phyloP scores from a whole-genome alignment of 306 rosid genomes.

The Boehmeria nivea region DNA sequence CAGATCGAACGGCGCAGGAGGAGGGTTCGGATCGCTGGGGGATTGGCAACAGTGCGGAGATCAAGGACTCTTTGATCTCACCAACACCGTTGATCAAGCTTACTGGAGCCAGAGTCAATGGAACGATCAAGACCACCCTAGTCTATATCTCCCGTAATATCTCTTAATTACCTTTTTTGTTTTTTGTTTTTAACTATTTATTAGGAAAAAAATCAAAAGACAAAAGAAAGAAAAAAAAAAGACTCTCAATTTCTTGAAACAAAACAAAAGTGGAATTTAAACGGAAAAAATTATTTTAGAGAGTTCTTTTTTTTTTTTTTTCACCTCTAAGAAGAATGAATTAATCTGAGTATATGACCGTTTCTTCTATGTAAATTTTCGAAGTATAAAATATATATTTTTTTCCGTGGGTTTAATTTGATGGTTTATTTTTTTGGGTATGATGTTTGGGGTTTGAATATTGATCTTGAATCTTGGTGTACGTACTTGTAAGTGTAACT shows the following conservation, averaged over 20 bases:
- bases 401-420: constrained; percentile 13
- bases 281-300: constrained; percentile 12
- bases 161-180: constrained; percentile 15
- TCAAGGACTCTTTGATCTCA: constrained; percentile 80
- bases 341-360: no score
- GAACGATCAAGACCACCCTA: constrained; percentile 64
- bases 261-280: neutral
- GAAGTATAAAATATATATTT: neutral
- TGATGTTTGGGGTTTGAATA: constrained; percentile 25
- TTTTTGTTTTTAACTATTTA: constrained; percentile 7
- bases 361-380: constrained; percentile 25
- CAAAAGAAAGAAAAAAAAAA: constrained; percentile 6
- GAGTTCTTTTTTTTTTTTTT: constrained; percentile 7
- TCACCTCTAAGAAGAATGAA: constrained; percentile 6
- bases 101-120: constrained; percentile 88
- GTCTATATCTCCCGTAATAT: constrained; percentile 77
- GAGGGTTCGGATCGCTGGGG: constrained; percentile 56
- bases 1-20: constrained; percentile 23
- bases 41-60: constrained; percentile 74
- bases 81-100: constrained; percentile 73
- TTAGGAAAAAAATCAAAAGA: neutral
- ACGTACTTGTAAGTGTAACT: constrained; percentile 39
- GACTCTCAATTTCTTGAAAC: constrained; percentile 20
- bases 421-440: constrained; percentile 9
- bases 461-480: constrained; percentile 28